Evolutionary conservation across 495 filamentous ascomycete species (phyloP), one percentile per base, ranked within the genome.

Genomic region (Letharia columbiana): DNA sequence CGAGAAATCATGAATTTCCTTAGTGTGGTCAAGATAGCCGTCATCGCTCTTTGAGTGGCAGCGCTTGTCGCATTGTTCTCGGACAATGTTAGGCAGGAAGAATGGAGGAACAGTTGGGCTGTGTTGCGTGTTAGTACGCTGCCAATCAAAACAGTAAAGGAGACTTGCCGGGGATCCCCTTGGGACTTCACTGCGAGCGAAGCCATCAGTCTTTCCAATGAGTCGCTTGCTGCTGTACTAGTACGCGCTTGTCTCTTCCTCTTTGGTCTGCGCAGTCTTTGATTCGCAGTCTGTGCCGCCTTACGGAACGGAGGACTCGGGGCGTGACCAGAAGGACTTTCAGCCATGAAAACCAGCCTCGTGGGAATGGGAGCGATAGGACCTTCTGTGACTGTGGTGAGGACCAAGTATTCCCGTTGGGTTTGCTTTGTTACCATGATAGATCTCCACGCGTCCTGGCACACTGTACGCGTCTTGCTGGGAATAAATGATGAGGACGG

Each of bases 11-110:
- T 65, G 66, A 33, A 28, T 59, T 37, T 64, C 63, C 5, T 37
- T 60, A 8, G 15, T 31, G 41, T 68, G 69, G 23, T 71, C 66
- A 1, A 71, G 35, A 28, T 58, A 61, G 2, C 47, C 45, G 33
- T 65, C 65, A 18, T 33, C 44, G 20, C 1, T 39, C 3, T 33
- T 37, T 4, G 42, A 28, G 17, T 28, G 0, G 54, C 62, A 67
- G 52, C 65, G 65, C 5, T 13, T 2, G 3, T 50, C 15, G 17
- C 33, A 8, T 2, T 54, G 35, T 20, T 13, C 20, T 47, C 56
- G 65, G 28, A 57, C 10, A 20, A 65, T 17, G 12, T 6, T 62
- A 13, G 68, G 65, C 12, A 64, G 35, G 20, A 52, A 62, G 11
- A 65, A 65, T 18, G 65, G 62, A 9, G 63, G 58, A 0, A 58